Percentiles rank a stretch among this genome's conserved stretches.
Evolutionary conservation across 2,329 filamentous ascomycete genomes (phyloP).

Genomic region (Metarhizium rileyi): DNA sequence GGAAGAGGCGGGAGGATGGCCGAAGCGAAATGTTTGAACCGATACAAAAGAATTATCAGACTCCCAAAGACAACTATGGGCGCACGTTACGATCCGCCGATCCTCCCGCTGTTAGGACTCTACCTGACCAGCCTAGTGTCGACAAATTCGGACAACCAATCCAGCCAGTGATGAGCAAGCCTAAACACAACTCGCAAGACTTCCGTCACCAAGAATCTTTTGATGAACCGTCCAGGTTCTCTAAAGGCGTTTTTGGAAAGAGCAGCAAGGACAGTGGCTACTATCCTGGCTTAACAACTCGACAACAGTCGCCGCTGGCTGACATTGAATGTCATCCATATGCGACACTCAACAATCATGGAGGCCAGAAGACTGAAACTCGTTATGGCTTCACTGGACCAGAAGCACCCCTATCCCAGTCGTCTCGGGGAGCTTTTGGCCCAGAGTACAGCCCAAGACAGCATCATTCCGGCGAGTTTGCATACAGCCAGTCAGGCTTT

Average conservation of each 20-base stretch:
- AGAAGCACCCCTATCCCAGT: neutral
- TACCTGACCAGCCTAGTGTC: neutral
- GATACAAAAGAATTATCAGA: neutral
- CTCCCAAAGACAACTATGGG: neutral
- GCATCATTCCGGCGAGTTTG: neutral
- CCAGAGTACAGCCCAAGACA: neutral
- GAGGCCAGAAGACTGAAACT: neutral
- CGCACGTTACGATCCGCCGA: neutral
- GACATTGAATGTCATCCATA: neutral
- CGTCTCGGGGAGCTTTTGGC: slow-evolving; percentile 4
- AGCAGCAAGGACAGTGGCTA: neutral
- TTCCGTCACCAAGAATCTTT: neutral
- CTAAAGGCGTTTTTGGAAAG: slow-evolving; percentile 3
- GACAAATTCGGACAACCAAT: neutral
- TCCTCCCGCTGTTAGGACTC: neutral
- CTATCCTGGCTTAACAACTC: neutral
- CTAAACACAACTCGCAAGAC: neutral
- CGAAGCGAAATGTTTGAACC: neutral
- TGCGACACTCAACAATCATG: neutral
- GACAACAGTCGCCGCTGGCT: slow-evolving; percentile 1
- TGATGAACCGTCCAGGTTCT: neutral
- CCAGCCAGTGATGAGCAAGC: neutral
- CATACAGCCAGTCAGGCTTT: neutral
- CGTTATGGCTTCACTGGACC: neutral
- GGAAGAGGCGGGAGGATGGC: neutral